These are phyloP conservation scores for Poa annua DNA, from an alignment of 176 grass and related monocot species.

Conservation along the genomic window DNA sequence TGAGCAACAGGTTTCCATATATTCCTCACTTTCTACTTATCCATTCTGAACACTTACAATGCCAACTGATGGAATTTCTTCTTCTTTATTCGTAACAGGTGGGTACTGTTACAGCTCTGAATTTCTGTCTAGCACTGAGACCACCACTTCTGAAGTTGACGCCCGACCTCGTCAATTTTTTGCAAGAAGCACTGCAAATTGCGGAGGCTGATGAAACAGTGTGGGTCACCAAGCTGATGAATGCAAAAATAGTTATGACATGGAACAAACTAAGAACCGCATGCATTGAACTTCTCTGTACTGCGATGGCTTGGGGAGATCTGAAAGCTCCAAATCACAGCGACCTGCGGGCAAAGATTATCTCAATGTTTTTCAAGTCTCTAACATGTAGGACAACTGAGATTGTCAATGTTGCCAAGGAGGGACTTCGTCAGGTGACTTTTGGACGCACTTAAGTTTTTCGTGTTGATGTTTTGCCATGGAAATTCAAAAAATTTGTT, in stretches of 20 bases:
- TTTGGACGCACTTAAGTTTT: conserved; percentile 24
- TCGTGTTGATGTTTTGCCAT: conserved; percentile 29
- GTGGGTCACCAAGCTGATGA: conserved; percentile 97
- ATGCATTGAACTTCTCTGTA: conserved; percentile 98
- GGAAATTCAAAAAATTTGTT: conserved; percentile 4
- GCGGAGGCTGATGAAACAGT: conserved; percentile 98
- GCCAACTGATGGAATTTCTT: conserved; percentile 36
- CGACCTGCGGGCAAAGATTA: conserved; percentile 93
- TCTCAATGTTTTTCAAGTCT: conserved; percentile 99
- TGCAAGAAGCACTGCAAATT: conserved; percentile 99
- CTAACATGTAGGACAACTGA: conserved; percentile 88
- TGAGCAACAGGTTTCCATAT: conserved; percentile 80
- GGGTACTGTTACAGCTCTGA: conserved; percentile 93
- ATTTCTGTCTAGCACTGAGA: conserved; percentile 93
- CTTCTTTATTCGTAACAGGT: conserved; percentile 58
- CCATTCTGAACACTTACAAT: conserved; percentile 8
- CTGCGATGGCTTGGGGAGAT: conserved; percentile 99
- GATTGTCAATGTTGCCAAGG: conserved; percentile 97
- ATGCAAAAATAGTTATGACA: conserved; percentile 86
- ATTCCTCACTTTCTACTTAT: conserved; percentile 26
- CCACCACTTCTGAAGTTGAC: conserved; percentile 96
- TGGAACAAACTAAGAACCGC: conserved; percentile 94
- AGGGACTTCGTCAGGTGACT: conserved; percentile 92
- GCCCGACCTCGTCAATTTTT: conserved; percentile 86
- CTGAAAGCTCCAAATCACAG: conserved; percentile 76